Evolutionary conservation across 805 yeast species (phyloP).

Genomic region (Schizosaccharomyces japonicus): DNA sequence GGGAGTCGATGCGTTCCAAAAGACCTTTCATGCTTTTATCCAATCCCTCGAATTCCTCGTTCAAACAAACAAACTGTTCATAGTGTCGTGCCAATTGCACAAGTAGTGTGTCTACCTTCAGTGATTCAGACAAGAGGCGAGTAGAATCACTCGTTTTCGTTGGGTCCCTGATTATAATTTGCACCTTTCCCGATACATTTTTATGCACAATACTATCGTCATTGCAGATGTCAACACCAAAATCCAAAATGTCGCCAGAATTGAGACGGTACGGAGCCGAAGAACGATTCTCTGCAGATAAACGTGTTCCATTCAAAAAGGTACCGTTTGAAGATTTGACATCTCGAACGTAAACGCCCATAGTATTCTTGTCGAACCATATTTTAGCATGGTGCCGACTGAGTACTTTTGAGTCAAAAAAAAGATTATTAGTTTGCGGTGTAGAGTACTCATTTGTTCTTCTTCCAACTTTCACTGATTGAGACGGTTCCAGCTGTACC

Average conservation of each 20-base stretch:
- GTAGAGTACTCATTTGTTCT: conserved; percentile 36
- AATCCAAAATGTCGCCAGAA: conserved; percentile 67
- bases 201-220: conserved; percentile 43
- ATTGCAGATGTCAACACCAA: conserved; percentile 61
- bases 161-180: background rate
- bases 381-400: conserved; percentile 86
- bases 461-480: conserved; percentile 66
- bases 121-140: background rate
- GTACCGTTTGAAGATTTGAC: conserved; percentile 88
- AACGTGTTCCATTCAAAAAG: conserved; percentile 53
- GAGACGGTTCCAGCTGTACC: conserved; percentile 62
- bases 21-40: too few species aligned
- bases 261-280: conserved; percentile 33
- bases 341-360: conserved; percentile 51
- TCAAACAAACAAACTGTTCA: background rate
- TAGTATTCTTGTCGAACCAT: conserved; percentile 39
- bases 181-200: conserved; percentile 43
- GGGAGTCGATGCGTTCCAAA: too few species aligned
- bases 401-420: conserved; percentile 77
- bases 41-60: background rate
- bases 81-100: background rate
- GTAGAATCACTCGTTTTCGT: background rate
- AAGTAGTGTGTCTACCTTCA: background rate
- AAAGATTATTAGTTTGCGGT: conserved; percentile 58
- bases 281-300: conserved; percentile 34